Evolutionary conservation across 2,329 filamentous ascomycete genomes (phyloP).

Genomic region (Curvularia sp.): DNA sequence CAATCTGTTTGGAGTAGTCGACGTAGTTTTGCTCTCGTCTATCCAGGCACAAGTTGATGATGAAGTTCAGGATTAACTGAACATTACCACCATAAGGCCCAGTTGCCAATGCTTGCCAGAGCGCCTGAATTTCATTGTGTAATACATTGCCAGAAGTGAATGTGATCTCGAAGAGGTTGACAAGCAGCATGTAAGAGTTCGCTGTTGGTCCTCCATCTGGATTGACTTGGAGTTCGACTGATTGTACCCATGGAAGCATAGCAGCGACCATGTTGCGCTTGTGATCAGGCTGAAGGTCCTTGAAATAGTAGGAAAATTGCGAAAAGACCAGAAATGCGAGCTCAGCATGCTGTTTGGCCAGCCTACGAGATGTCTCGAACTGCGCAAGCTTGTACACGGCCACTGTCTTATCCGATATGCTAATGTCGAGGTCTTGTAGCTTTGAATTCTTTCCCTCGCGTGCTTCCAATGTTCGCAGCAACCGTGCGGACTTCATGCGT

Average conservation of each 20-base stretch:
- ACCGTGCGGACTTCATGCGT: constrained; percentile 81
- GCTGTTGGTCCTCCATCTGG: constrained; percentile 90
- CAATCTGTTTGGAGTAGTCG: constrained; percentile 96
- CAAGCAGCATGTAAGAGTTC: constrained; percentile 90
- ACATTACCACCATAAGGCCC: constrained; percentile 94
- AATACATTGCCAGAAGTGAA: constrained; percentile 87
- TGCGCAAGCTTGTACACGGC: constrained; percentile 97
- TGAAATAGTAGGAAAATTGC: constrained; percentile 93
- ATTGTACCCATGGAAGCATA: constrained; percentile 94
- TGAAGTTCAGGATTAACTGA: constrained; percentile 91
- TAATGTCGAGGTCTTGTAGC: constrained; percentile 96
- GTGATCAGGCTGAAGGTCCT: constrained; percentile 78
- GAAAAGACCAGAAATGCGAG: constrained; percentile 94
- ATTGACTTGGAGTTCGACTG: constrained; percentile 89
- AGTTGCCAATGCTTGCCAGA: constrained; percentile 96
- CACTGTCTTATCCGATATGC: constrained; percentile 97
- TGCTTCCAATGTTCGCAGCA: constrained; percentile 83
- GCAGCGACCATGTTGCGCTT: constrained; percentile 95
- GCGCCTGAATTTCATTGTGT: constrained; percentile 94
- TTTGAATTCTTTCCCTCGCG: constrained; percentile 85
- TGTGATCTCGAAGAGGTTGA: constrained; percentile 95
- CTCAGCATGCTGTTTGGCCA: constrained; percentile 87
- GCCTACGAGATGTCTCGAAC: constrained; percentile 90
- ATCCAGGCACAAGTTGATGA: constrained; percentile 92
- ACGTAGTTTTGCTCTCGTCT: constrained; percentile 97